Evolutionary conservation across 345 rosid species (phyloP), one percentile per base, ranked within the genome.

Genomic region (Fremontodendron californicum): DNA sequence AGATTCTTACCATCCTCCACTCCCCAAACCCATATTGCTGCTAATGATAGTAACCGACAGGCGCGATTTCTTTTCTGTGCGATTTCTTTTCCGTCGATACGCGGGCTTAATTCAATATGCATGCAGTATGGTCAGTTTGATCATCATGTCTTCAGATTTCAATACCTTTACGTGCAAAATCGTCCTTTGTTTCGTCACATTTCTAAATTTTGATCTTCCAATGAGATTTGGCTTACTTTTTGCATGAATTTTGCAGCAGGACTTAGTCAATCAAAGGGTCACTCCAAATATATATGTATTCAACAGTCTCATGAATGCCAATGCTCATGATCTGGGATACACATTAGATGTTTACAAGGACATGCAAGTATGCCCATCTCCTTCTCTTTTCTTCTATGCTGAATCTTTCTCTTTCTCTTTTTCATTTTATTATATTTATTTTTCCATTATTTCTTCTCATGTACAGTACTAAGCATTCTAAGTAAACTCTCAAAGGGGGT

Each of bases 261-360:
- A 91, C 78, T 85, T 95, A 46, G 78, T 89, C 60, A 78, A 80
- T 81, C 91, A 83, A 82, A 88, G 88, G 64, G 73, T 93, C 75
- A 77, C 80, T 75, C 94, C 89, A 78, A 93, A 95, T 66, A 79
- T 88, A 37, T 95, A 82, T 82, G 92, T 95, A 78, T 88, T 89
- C 89, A 95, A 93, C 89, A 91, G 98, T 79, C 89, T 93, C 57
- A 90, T 95, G 98, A 95, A 93, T 63, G 98, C 87, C 82, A 93
- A 95, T 89, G 88, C 98, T 68, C 89, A 85, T 82, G 98, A 91
- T 80, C 81, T 95, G 87, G 84, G 80, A 79, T 95, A 88, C 78
- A 88, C 88, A 78, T 67, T 90, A 80, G 74, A 82, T 70, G 78
- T 91, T 78, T 88, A 90, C 94, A 90, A 84, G 84, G 82, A 81